A percentile compares a stretch with the other conserved stretches of the same genome.
Evolutionary conservation across 2,329 filamentous ascomycete species (phyloP).

Genomic region (Aphanoascus verrucosus): DNA sequence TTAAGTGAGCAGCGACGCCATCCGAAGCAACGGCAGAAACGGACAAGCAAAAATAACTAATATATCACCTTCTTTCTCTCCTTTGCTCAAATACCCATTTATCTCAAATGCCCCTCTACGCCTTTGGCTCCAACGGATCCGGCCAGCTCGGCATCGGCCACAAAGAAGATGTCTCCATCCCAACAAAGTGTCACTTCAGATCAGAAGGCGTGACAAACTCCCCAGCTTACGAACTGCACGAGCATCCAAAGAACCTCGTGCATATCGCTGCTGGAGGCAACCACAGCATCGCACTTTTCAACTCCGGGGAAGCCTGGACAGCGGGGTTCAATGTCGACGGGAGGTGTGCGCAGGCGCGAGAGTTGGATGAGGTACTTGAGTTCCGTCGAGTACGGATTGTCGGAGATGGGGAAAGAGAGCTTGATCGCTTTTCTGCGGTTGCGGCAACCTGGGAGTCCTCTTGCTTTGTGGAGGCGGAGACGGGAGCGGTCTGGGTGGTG

Average conservation of each 20-base stretch:
- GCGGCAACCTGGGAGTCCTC: conserved; percentile 73
- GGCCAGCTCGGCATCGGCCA: conserved; percentile 64
- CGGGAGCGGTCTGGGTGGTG: conserved; percentile 46
- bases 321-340: conserved; percentile 50
- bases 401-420: conserved; percentile 2
- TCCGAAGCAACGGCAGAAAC: background rate
- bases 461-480: conserved; percentile 45
- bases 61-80: background rate
- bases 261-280: conserved; percentile 62
- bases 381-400: conserved; percentile 24
- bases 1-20: too few species aligned
- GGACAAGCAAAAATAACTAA: background rate
- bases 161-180: conserved; percentile 57
- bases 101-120: conserved; percentile 42
- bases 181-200: conserved; percentile 50
- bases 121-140: conserved; percentile 66
- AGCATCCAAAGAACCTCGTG: background rate
- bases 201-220: background rate
- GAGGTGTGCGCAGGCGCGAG: conserved; percentile 29
- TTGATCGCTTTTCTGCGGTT: conserved; percentile 37
- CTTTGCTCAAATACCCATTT: background rate
- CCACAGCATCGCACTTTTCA: conserved; percentile 65
- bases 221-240: background rate
- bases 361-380: conserved; percentile 14
- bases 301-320: conserved; percentile 50